Evolutionary conservation across 2,329 filamentous ascomycete genomes (phyloP).

Genomic region (Ophiocordyceps camponoti-leonardi): DNA sequence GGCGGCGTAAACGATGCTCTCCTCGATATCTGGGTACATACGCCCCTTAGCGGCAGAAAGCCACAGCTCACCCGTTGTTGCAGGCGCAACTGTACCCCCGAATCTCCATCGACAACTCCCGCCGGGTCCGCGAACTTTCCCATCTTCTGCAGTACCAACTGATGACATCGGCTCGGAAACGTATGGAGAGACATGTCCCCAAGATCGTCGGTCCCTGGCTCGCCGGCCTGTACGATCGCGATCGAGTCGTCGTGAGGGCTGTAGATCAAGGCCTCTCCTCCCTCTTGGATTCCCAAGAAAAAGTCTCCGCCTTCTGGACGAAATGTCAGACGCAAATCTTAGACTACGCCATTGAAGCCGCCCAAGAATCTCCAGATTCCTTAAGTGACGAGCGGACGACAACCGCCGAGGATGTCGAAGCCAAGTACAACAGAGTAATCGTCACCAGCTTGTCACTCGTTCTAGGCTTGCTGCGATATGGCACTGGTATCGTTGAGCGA

Average conservation of each 20-base stretch:
- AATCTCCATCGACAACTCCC: constrained; percentile 74
- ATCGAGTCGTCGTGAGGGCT: constrained; percentile 58
- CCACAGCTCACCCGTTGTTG: constrained; percentile 3
- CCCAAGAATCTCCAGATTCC: constrained; percentile 64
- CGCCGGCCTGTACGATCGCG: constrained; percentile 72
- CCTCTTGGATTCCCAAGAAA: constrained; percentile 68
- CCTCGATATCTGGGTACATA: constrained; percentile 67
- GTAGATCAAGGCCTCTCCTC: constrained; percentile 58
- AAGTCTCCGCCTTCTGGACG: constrained; percentile 58
- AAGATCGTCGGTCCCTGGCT: constrained; percentile 79
- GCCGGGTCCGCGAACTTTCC: constrained; percentile 72
- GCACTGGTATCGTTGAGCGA: constrained; percentile 37
- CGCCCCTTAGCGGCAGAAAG: too few species aligned
- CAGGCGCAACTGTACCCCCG: constrained; percentile 78
- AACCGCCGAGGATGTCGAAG: constrained; percentile 66
- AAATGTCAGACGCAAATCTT: constrained; percentile 68
- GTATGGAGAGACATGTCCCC: constrained; percentile 65
- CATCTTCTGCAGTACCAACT: constrained; percentile 55
- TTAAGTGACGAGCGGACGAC: constrained; percentile 81
- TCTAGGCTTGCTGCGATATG: constrained; percentile 31
- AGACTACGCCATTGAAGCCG: constrained; percentile 63
- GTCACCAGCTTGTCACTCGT: constrained; percentile 37
- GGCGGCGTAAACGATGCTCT: constrained; percentile 61
- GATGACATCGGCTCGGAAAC: constrained; percentile 52
- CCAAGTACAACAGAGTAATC: constrained; percentile 68